Conservation (phyloP, 2,329 filamentous ascomycete species). For the Ophiostoma quercus region DNA sequence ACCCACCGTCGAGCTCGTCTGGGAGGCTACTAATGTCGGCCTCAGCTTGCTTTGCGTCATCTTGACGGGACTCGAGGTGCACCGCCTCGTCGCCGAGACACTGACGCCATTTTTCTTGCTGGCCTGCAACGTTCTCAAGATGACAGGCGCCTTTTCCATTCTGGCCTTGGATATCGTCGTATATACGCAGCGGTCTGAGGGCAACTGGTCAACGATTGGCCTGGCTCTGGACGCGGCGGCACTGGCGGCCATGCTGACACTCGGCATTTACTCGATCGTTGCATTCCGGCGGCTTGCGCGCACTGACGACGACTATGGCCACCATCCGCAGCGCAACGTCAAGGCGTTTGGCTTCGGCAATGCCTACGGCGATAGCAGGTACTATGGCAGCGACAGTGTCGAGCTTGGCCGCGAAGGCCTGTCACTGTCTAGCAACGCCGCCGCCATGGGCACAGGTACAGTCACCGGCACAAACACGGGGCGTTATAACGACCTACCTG, state of each 20-base stretch:
- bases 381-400: conserved; percentile 27
- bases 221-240: conserved; percentile 46
- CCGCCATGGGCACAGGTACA: conserved; percentile 21
- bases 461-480: conserved; percentile 19
- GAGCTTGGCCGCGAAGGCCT: neutral
- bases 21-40: conserved; percentile 50
- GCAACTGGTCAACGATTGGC: conserved; percentile 45
- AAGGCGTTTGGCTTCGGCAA: conserved; percentile 44
- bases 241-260: conserved; percentile 43
- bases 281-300: conserved; percentile 45
- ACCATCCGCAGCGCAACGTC: conserved; percentile 46
- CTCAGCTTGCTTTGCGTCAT: conserved; percentile 45
- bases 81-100: conserved; percentile 41
- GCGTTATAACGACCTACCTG: conserved; percentile 26
- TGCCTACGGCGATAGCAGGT: conserved; percentile 25
- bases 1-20: conserved; percentile 47
- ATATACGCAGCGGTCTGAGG: conserved; percentile 43
- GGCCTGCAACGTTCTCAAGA: conserved; percentile 47
- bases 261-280: conserved; percentile 44
- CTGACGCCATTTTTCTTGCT: conserved; percentile 53
- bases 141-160: conserved; percentile 43
- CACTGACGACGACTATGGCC: conserved; percentile 42
- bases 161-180: conserved; percentile 49
- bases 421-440: neutral
- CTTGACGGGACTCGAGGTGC: conserved; percentile 42